Percentiles rank a stretch among this genome's conserved stretches.
Evolutionary conservation across 1,139 yeast genomes (phyloP).

Genomic region (Citeromyces siamensis): DNA sequence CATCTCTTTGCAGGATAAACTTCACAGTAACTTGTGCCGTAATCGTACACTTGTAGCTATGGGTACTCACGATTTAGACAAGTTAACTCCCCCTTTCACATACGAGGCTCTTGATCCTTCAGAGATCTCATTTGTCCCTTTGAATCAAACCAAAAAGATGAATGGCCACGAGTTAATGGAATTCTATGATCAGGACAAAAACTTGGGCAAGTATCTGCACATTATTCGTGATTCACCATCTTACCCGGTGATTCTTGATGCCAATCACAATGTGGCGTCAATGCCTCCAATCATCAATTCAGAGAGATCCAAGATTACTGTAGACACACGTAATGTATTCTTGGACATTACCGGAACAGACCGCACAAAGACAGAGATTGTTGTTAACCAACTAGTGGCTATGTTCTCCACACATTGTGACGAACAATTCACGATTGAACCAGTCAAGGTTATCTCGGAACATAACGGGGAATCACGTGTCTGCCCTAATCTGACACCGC

Average conservation of each 20-base stretch:
- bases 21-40: slow-evolving; percentile 92
- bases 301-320: slow-evolving; percentile 76
- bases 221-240: slow-evolving; percentile 84
- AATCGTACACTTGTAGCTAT: slow-evolving; percentile 95
- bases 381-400: slow-evolving; percentile 83
- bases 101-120: slow-evolving; percentile 78
- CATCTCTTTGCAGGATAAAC: slow-evolving; percentile 91
- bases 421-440: slow-evolving; percentile 75
- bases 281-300: slow-evolving; percentile 97
- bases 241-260: slow-evolving; percentile 81
- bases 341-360: slow-evolving; percentile 96
- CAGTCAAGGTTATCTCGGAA: slow-evolving; percentile 71
- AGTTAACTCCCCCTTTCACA: slow-evolving; percentile 73
- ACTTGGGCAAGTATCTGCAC: slow-evolving; percentile 78
- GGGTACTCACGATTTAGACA: slow-evolving; percentile 94
- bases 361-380: slow-evolving; percentile 83
- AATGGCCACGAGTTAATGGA: slow-evolving; percentile 76
- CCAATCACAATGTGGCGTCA: slow-evolving; percentile 70
- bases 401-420: slow-evolving; percentile 87
- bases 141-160: slow-evolving; percentile 72
- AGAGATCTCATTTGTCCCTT: slow-evolving; percentile 70
- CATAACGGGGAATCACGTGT: slow-evolving; percentile 73
- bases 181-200: slow-evolving; percentile 83
- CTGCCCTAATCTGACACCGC: slow-evolving; percentile 62
- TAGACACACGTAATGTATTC: slow-evolving; percentile 79